Percentiles rank a stretch among this genome's conserved stretches.
Evolutionary conservation across 306 rosid species (phyloP).

Genomic region (Glycine latifolia): DNA sequence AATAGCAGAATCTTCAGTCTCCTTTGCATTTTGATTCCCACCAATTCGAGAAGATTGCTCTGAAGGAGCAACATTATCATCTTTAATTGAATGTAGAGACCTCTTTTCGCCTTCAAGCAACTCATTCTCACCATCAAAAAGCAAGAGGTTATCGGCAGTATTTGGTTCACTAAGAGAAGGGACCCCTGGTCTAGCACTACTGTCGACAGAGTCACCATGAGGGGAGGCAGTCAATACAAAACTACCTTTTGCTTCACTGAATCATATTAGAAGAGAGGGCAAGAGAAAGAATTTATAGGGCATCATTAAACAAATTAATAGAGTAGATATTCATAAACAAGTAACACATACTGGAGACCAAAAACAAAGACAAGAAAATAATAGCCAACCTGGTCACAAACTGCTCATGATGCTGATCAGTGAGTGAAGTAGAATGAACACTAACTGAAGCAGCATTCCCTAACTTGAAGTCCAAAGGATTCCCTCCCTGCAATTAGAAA

Average conservation of each 20-base stretch:
- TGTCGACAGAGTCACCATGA: conserved; percentile 97
- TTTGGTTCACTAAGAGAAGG: conserved; percentile 85
- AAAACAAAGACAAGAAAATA: not conserved
- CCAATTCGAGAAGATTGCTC: conserved; percentile 93
- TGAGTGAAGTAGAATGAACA: conserved; percentile 95
- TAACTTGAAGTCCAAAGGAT: conserved; percentile 91
- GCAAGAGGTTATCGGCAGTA: conserved; percentile 94
- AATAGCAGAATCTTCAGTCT: conserved; percentile 91
- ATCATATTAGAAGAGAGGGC: conserved; percentile 35
- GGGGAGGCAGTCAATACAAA: conserved; percentile 97
- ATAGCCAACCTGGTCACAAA: conserved; percentile 80
- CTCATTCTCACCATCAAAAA: conserved; percentile 82
- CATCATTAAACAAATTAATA: conserved; percentile 20
- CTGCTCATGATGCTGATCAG: conserved; percentile 93
- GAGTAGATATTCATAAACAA: conserved; percentile 37
- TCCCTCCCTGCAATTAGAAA: conserved; percentile 83
- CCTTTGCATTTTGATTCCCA: conserved; percentile 84
- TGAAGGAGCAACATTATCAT: conserved; percentile 67
- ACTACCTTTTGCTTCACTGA: conserved; percentile 98
- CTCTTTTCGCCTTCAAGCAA: conserved; percentile 72
- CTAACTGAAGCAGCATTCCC: conserved; percentile 91
- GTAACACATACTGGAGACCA: conserved; percentile 23
- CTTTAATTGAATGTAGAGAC: conserved; percentile 65
- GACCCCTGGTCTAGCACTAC: conserved; percentile 92
- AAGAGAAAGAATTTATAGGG: conserved; percentile 27